phyloP scores from a whole-genome alignment of 148 eudicot genomes.

The Cornus kousa region DNA sequence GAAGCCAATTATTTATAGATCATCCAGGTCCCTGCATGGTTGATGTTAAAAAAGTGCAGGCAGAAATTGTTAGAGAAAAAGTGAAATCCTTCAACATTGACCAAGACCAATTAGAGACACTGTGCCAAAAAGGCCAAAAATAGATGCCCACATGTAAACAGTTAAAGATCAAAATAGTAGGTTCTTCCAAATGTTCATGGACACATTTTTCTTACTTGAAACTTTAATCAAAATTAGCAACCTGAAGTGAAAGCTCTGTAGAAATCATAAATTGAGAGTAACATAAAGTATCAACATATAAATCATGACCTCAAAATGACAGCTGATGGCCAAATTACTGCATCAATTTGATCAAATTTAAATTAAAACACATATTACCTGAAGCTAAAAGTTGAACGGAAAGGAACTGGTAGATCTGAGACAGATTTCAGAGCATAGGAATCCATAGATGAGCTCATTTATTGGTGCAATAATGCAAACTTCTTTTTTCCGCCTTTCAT shows the following conservation, averaged over 20 bases:
- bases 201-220: neutral
- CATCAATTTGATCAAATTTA: neutral
- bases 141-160: neutral
- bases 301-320: neutral
- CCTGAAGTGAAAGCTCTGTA: neutral
- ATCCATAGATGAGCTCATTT: constrained; percentile 37
- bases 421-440: constrained; percentile 52
- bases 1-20: constrained; percentile 1
- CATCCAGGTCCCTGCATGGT: neutral
- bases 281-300: neutral
- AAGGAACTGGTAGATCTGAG: constrained; percentile 54
- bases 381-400: constrained; percentile 63
- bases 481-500: too few species aligned
- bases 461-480: neutral
- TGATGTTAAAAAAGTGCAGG: neutral
- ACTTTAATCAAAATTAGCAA: neutral
- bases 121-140: neutral
- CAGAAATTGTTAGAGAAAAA: neutral
- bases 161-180: neutral
- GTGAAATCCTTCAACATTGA: neutral
- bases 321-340: neutral
- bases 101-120: neutral
- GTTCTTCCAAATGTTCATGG: neutral
- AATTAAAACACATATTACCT: constrained; percentile 38
- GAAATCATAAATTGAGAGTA: neutral